Conservation (phyloP, 257 asterid species). For the Knoxia roxburghii region DNA sequence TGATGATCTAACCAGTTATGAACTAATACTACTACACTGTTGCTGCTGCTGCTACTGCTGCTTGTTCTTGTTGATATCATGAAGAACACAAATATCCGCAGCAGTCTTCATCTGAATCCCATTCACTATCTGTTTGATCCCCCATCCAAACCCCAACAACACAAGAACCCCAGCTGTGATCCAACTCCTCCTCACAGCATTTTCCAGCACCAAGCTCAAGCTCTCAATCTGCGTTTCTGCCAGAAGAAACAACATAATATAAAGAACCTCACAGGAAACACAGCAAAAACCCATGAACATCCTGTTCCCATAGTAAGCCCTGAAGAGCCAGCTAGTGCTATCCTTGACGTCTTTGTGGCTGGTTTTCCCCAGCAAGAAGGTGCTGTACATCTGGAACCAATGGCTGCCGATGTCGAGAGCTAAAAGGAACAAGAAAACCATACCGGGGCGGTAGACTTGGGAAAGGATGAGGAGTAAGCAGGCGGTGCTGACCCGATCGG, state of each 20-base stretch:
- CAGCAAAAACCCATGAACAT: slow-evolving; percentile 91
- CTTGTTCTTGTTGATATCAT: slow-evolving; percentile 67
- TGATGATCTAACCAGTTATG: neutral
- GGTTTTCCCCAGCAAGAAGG: slow-evolving; percentile 78
- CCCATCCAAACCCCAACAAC: slow-evolving; percentile 64
- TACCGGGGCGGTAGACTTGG: slow-evolving; percentile 97
- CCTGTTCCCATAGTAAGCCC: slow-evolving; percentile 75
- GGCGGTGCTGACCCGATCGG: slow-evolving; percentile 99
- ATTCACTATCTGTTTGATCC: slow-evolving; percentile 72
- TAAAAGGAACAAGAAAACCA: slow-evolving; percentile 73
- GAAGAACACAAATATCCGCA: slow-evolving; percentile 78
- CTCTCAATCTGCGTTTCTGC: slow-evolving; percentile 55
- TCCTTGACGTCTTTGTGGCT: slow-evolving; percentile 96
- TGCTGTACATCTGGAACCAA: slow-evolving; percentile 99
- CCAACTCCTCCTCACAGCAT: slow-evolving; percentile 47
- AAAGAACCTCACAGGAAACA: slow-evolving; percentile 94
- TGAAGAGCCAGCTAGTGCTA: slow-evolving; percentile 89
- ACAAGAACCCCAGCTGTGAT: slow-evolving; percentile 42
- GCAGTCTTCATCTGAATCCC: slow-evolving; percentile 95
- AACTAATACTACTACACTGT: neutral
- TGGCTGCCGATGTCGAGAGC: slow-evolving; percentile 94
- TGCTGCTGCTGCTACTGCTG: slow-evolving; percentile 39
- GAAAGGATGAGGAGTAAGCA: slow-evolving; percentile 91
- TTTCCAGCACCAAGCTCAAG: slow-evolving; percentile 50
- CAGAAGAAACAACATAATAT: slow-evolving; percentile 71